These are phyloP conservation scores for Guyanaporus albipodus DNA, from an alignment of 768 basidiomycete species.

Conservation along the genomic window DNA sequence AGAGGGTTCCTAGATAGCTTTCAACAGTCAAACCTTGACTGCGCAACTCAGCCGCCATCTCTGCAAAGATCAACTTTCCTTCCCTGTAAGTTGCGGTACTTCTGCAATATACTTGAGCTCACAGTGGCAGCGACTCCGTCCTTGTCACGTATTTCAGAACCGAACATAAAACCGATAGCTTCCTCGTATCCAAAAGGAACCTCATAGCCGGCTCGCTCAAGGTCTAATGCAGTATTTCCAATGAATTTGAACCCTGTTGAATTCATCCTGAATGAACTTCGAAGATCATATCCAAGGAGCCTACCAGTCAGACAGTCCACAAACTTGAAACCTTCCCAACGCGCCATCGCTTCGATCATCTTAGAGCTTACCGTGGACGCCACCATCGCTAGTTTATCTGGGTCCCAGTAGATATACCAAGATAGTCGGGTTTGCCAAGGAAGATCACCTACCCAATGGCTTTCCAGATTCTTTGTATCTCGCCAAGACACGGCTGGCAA, in stretches of 20 bases:
- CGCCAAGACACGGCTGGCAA: slow-evolving; percentile 45
- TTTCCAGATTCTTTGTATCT: slow-evolving; percentile 44
- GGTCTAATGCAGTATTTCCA: slow-evolving; percentile 71
- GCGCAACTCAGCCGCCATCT: slow-evolving; percentile 54
- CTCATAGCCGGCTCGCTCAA: slow-evolving; percentile 63
- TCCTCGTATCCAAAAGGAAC: slow-evolving; percentile 88
- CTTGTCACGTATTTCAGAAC: slow-evolving; percentile 75
- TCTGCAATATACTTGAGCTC: background rate
- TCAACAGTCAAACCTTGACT: slow-evolving; percentile 50
- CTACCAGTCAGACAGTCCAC: slow-evolving; percentile 80
- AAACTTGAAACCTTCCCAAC: slow-evolving; percentile 75
- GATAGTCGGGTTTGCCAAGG: slow-evolving; percentile 35
- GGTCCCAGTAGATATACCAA: slow-evolving; percentile 32
- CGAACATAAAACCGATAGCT: slow-evolving; percentile 91
- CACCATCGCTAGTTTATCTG: slow-evolving; percentile 74
- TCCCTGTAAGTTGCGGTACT: background rate
- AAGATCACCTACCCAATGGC: slow-evolving; percentile 35
- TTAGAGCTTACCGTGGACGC: slow-evolving; percentile 90
- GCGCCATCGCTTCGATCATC: slow-evolving; percentile 79
- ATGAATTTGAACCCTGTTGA: slow-evolving; percentile 81
- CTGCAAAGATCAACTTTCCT: slow-evolving; percentile 59
- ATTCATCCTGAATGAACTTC: background rate
- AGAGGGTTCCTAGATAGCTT: slow-evolving; percentile 58
- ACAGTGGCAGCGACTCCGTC: slow-evolving; percentile 85
- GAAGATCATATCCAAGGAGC: background rate